Evolutionary conservation across 345 rosid genomes (phyloP), one percentile per base, ranked within the genome.

Genomic region (Aethionema arabicum): DNA sequence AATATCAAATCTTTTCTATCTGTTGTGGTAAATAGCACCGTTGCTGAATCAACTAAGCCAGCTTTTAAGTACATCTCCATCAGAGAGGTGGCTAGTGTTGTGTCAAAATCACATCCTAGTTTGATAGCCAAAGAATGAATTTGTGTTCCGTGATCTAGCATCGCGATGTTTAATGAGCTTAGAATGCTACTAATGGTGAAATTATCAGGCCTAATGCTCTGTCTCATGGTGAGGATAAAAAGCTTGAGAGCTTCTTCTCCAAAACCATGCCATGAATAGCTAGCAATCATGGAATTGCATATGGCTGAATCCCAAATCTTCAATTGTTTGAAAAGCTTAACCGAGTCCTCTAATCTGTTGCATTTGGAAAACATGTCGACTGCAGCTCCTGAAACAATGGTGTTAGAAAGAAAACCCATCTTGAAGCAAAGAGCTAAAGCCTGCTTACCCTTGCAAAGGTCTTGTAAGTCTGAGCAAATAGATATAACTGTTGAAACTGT

Each of bases 361-460:
- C 93, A 83, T 76, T 87, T 81, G 33, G 95, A 85, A 76, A 85
- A 87, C 69, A 87, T 72, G 64, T 87, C 85, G 79, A 87, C 80
- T 38, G 67, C 43, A 3, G 95, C 88, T 79, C 93, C 86, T 37
- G 76, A 74, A 77, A 90, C 82, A 68, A 87, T 70, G 66, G 78
- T 41, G 75, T 84, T 87, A 66, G 66, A 74, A 72, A 85, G 73
- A 81, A 79, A 74, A 51, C 93, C 90, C 80, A 63, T 67, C 79
- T 87, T 87, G 66, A 79, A 48, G 69, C 78, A 77, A 7, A 79
- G 62, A 80, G 85, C 80, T 32, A 83, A 69, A 56, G 79, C 69
- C 68, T 85, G 87, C 84, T 78, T 78, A 87, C 95, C 91, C 87
- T 61, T 81, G 31, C 66, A 76, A 61, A 85, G 65, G 61, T 82